Conservation (phyloP, 371 early-diverging fungal genomes). For the Mucor piriformis region DNA sequence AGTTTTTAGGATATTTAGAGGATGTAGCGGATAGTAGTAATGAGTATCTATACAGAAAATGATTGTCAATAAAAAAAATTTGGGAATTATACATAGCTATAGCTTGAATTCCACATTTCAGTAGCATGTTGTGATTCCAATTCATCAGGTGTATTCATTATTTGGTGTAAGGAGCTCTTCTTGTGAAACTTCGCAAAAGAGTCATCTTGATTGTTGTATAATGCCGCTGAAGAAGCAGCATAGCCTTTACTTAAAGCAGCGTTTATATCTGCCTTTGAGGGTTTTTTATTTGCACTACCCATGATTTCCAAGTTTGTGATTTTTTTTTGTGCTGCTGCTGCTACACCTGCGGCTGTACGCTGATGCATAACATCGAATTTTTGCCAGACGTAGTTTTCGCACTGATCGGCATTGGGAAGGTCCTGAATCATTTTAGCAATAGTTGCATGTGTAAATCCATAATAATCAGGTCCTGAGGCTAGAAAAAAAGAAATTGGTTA, state of each 20-base stretch:
- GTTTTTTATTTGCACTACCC: slow-evolving; percentile 42
- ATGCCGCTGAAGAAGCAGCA: background rate
- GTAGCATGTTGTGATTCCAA: background rate
- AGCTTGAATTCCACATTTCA: background rate
- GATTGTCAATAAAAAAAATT: background rate
- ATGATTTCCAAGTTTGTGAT: slow-evolving; percentile 41
- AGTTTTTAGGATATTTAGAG: too few relatives aligned
- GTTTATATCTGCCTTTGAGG: background rate
- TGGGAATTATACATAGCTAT: background rate
- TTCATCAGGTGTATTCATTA: slow-evolving; percentile 1
- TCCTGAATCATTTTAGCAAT: slow-evolving; percentile 90
- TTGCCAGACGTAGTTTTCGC: slow-evolving; percentile 75
- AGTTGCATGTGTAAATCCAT: slow-evolving; percentile 87
- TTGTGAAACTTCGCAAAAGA: background rate
- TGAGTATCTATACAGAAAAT: too few relatives aligned
- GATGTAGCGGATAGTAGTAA: too few relatives aligned
- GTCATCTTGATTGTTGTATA: background rate
- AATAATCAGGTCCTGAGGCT: slow-evolving; percentile 91
- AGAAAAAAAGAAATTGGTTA: background rate
- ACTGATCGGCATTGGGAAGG: slow-evolving; percentile 73
- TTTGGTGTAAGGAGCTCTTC: background rate
- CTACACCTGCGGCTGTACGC: slow-evolving; percentile 49
- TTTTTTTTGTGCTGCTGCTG: slow-evolving; percentile 50
- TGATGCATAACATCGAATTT: slow-evolving; percentile 58
- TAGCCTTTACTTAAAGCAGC: background rate